Conservation (phyloP, 2,329 filamentous ascomycete genomes). For the Penicillium brevicompactum region DNA sequence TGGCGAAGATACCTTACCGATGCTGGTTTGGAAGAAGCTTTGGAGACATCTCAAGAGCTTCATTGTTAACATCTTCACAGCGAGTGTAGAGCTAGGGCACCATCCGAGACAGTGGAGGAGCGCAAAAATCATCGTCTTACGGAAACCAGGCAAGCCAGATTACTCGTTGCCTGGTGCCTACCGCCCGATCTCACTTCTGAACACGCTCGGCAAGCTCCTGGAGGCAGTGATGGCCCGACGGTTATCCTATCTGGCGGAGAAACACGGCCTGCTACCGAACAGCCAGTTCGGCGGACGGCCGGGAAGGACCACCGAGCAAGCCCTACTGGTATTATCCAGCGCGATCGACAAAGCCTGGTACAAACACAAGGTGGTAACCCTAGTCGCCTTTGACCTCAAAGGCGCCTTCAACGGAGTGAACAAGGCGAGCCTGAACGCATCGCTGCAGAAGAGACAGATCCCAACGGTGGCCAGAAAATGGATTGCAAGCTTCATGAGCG, state of each 20-base stretch:
- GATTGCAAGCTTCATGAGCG: conserved; percentile 5
- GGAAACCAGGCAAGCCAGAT: neutral
- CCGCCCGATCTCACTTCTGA: neutral
- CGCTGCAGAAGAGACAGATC: neutral
- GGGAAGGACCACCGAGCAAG: conserved; percentile 22
- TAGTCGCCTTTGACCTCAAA: neutral
- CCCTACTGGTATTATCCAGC: conserved; percentile 23
- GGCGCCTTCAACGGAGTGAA: neutral
- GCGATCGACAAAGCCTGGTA: conserved; percentile 9
- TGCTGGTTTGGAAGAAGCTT: conserved; percentile 15
- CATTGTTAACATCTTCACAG: neutral
- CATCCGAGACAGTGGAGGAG: neutral
- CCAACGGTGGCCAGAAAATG: neutral
- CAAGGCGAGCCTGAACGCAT: neutral
- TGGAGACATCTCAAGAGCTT: neutral
- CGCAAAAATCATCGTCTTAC: neutral
- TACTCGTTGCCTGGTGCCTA: neutral
- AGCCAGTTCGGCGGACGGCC: conserved; percentile 26
- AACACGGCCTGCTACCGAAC: conserved; percentile 21
- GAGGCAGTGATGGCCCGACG: conserved; percentile 18
- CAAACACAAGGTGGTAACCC: neutral
- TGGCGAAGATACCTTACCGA: conserved; percentile 16
- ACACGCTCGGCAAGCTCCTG: neutral
- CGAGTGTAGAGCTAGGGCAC: conserved; percentile 4
- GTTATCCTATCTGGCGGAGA: conserved; percentile 21